Base-by-base conservation (phyloP, 2,329 filamentous ascomycete genomes). In the Cladosporium sp. region DNA sequence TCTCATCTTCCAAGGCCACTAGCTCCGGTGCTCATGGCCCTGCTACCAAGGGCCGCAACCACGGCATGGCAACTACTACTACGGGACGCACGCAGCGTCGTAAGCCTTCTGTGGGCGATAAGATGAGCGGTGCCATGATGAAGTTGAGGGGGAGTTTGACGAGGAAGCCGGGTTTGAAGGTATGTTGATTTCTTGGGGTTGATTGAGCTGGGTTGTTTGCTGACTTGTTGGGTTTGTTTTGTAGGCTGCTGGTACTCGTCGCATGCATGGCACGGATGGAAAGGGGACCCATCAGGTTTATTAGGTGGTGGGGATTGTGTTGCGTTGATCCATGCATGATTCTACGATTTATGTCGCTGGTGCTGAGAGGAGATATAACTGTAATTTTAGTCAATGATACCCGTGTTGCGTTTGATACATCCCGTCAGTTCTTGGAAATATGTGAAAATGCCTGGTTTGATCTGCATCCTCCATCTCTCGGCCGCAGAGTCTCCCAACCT, bases 81-180 rank as follows among this genome's bases (percentile, higher is more conserved):
- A 16, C 12, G 20, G 4, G 5, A 27, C 22, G 22, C 22, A 36
- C 35, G 16, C 85, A 88, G 48, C 79, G 80, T 65, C 81, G 86
- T 62, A 80, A 83, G 60, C 77, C 80, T 3, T 80, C 77, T 33
- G 72, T 91, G 57, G 84, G 84, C 40, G 87, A 92, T 72, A 92
- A 91, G 70, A 77, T 92, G 59, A 83, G 79, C 43, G 88, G 88
- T 15, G 86, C 86, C 0, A 72, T 92, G 66, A 75, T 87, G 72
- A 88, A 80, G 72, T 68, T 92, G 55, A 83, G 82, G 67, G 87
- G 88, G 7, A 80, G 74, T 48, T 64, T 92, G 51, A 90, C 84
- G 1, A 69, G 80, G 41, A 76, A 82, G 35, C 84, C 86, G 2
- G 87, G 83, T 19, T 70, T 85, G 57, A 91, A 91, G 82, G 81